A percentile compares a stretch with the other conserved stretches of the same genome.
Evolutionary conservation across 805 yeast genomes (phyloP).

Genomic region (Candida stauntonica): DNA sequence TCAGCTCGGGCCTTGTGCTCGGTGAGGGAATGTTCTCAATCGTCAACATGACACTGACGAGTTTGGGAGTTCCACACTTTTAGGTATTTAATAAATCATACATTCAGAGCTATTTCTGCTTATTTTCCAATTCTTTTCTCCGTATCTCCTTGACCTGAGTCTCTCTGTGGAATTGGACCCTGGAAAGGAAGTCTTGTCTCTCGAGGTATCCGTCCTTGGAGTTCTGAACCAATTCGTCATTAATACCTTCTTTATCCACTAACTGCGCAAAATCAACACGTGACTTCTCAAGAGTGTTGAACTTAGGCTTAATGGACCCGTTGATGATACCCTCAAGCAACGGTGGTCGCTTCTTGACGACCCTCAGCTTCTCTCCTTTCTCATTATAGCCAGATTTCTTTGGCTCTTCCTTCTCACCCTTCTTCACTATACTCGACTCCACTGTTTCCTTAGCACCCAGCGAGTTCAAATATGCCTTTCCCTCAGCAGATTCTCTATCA

Average conservation of each 20-base stretch:
- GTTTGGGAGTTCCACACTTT: constrained; percentile 58
- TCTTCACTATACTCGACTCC: constrained; percentile 12
- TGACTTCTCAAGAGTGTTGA: constrained; percentile 90
- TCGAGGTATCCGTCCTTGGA: constrained; percentile 91
- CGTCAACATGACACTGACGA: constrained; percentile 71
- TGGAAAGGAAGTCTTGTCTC: constrained; percentile 80
- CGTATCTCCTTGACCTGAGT: constrained; percentile 35
- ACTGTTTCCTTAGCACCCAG: constrained; percentile 33
- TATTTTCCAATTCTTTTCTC: constrained; percentile 30
- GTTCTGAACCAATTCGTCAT: constrained; percentile 73
- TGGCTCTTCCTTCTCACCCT: constrained; percentile 5
- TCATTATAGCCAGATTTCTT: constrained; percentile 17
- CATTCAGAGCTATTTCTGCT: constrained; percentile 11
- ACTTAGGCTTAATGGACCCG: constrained; percentile 65
- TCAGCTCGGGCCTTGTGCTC: constrained; percentile 85
- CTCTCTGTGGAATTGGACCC: constrained; percentile 53
- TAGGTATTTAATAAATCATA: neutral
- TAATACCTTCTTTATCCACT: constrained; percentile 81
- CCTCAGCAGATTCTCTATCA: constrained; percentile 76
- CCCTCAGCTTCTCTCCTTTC: constrained; percentile 37
- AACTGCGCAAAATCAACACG: constrained; percentile 92
- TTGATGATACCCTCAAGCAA: constrained; percentile 71
- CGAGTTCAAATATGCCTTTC: constrained; percentile 69
- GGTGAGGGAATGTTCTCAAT: constrained; percentile 94
- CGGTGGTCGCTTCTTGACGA: constrained; percentile 69